Evolutionary conservation across 495 filamentous ascomycete species (phyloP).

Genomic region (Amphirosellinia nigrospora): DNA sequence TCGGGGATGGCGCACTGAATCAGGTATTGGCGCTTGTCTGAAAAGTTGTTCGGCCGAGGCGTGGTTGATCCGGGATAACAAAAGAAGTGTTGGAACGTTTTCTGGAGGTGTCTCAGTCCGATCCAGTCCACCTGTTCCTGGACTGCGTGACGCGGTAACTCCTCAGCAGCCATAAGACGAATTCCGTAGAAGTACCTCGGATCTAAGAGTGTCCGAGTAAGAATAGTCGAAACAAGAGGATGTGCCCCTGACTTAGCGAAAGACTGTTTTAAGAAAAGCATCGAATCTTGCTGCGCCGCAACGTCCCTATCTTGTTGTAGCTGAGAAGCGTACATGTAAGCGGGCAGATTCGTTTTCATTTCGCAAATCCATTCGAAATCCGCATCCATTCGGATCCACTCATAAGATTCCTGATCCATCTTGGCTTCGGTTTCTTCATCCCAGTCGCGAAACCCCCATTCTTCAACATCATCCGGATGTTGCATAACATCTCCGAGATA

Average conservation of each 20-base stretch:
- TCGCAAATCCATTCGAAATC: constrained; percentile 98
- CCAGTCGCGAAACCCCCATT: constrained; percentile 91
- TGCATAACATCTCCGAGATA: constrained; percentile 91
- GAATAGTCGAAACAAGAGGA: constrained; percentile 80
- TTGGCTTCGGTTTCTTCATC: constrained; percentile 78
- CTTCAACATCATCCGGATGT: constrained; percentile 75
- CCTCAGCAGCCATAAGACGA: constrained; percentile 77
- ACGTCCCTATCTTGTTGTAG: constrained; percentile 97
- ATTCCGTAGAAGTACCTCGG: constrained; percentile 92
- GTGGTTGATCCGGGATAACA: constrained; percentile 69
- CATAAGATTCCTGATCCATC: constrained; percentile 96
- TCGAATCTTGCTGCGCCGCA: constrained; percentile 84
- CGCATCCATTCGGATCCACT: constrained; percentile 97
- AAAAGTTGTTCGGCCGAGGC: constrained; percentile 86
- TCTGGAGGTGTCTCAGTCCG: constrained; percentile 81
- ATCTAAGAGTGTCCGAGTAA: constrained; percentile 89
- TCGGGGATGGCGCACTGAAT: constrained; percentile 81
- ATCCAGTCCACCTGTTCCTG: constrained; percentile 69
- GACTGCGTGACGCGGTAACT: constrained; percentile 71
- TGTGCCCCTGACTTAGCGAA: constrained; percentile 54
- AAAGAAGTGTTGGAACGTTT: constrained; percentile 85
- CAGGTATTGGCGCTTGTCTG: constrained; percentile 78
- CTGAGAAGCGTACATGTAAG: constrained; percentile 97
- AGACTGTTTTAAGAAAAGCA: constrained; percentile 51
- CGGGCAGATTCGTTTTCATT: constrained; percentile 73